phyloP scores from a whole-genome alignment of 768 basidiomycete genomes.

The Lentinula boryana region DNA sequence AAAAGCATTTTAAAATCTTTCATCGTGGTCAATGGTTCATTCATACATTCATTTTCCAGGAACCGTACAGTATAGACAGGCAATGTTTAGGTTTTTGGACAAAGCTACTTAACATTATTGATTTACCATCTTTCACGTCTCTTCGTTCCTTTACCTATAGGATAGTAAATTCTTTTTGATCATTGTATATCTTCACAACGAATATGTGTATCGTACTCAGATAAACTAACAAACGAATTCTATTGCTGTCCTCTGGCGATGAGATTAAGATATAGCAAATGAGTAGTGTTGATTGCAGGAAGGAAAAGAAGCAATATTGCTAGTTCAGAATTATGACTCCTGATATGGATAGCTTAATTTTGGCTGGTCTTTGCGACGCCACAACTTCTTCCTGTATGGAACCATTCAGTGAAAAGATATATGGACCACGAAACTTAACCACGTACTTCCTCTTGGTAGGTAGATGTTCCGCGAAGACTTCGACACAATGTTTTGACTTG shows the following conservation, averaged over 20 bases:
- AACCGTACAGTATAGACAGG: slow-evolving; percentile 10
- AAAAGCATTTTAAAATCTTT: slow-evolving; percentile 8
- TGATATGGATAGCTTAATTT: slow-evolving; percentile 88
- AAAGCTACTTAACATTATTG: not conserved
- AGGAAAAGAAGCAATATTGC: too few relatives aligned
- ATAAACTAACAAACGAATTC: not conserved
- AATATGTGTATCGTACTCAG: slow-evolving; percentile 1
- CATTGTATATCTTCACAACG: slow-evolving; percentile 2
- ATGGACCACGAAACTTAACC: not conserved
- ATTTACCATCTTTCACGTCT: not conserved
- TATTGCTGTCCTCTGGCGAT: not conserved
- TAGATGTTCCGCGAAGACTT: slow-evolving; percentile 81
- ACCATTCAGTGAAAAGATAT: slow-evolving; percentile 8
- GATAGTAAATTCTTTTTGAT: not conserved
- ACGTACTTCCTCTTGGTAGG: slow-evolving; percentile 89
- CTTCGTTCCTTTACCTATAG: not conserved
- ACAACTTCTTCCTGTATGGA: slow-evolving; percentile 72
- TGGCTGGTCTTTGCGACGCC: slow-evolving; percentile 81
- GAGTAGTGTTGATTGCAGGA: too few relatives aligned
- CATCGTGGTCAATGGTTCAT: slow-evolving; percentile 32
- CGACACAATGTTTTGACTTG: slow-evolving; percentile 76
- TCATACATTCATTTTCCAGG: slow-evolving; percentile 37
- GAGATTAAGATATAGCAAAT: too few relatives aligned
- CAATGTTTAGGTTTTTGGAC: not conserved
- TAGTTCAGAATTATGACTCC: slow-evolving; percentile 32